Base-by-base conservation (phyloP, 2,329 filamentous ascomycete species). In the Shiraia sp. region DNA sequence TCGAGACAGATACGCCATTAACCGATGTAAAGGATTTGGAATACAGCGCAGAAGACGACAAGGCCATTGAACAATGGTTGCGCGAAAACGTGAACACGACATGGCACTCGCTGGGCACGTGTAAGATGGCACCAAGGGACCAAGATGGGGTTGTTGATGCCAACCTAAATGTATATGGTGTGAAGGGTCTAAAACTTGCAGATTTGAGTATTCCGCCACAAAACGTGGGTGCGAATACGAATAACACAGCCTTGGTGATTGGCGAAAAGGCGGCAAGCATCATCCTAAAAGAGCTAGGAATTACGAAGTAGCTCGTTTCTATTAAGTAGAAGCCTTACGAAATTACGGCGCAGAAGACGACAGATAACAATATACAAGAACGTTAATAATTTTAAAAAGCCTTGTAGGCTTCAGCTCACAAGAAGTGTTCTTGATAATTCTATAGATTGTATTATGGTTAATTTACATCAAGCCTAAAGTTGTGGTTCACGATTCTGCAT, bases 161-260 rank as follows among this genome's bases (percentile, higher is more conserved):
- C 3, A 36, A 45, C 2, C 40, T 67, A 46, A 62, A 55, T 38
- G 63, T 66, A 14, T 54, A 66, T 40, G 65, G 65, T 24, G 45
- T 55, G 1, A 38, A 45, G 14, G 54, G 54, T 1, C 26, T 65
- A 36, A 76, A 75, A 58, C 48, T 75, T 40, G 71, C 67, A 7
- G 75, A 77, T 65, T 35, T 77, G 50, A 66, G 57, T 46, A 65
- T 72, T 4, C 61, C 65, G 5, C 71, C 72, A 1, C 57, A 67
- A 43, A 73, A 73, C 43, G 72, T 77, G 4, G 74, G 69, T 3
- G 72, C 69, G 0, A 76, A 77, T 45, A 76, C 74, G 2, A 72
- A 74, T 39, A 73, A 75, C 27, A 75, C 72, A 1, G 73, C 74
- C 1, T 57, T 76, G 38, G 66, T 65, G 13, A 53, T 66, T 36